phyloP scores from a whole-genome alignment of 2,329 filamentous ascomycete species.

The Arthrobotrys conoides region DNA sequence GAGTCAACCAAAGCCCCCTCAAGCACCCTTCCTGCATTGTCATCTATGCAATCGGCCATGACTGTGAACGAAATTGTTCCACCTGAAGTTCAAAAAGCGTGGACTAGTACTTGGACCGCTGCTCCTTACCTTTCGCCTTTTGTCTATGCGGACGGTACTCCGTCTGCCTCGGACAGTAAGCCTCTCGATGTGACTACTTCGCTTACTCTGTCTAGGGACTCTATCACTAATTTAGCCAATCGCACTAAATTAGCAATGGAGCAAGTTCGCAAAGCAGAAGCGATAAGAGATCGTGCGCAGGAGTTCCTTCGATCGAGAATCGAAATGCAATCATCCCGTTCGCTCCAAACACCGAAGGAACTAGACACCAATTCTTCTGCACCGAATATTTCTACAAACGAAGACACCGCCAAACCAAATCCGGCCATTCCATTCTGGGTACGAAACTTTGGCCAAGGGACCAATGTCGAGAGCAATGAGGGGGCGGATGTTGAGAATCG shows the following conservation, averaged over 20 bases:
- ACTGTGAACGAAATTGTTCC: constrained; percentile 43
- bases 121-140: constrained; percentile 34
- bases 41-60: constrained; percentile 32
- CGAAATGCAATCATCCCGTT: constrained; percentile 42
- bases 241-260: constrained; percentile 61
- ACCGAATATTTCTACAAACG: constrained; percentile 12
- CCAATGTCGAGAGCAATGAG: not conserved
- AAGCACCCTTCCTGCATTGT: constrained; percentile 22
- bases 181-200: constrained; percentile 49
- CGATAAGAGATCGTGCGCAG: constrained; percentile 51
- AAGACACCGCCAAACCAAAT: constrained; percentile 9
- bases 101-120: constrained; percentile 49
- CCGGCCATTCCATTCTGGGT: constrained; percentile 49
- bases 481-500: not conserved
- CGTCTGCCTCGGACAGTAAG: constrained; percentile 48
- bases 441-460: constrained; percentile 36
- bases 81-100: constrained; percentile 53
- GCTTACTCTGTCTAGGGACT: constrained; percentile 46
- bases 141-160: constrained; percentile 10
- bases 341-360: constrained; percentile 23
- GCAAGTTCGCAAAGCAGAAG: constrained; percentile 58
- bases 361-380: not conserved
- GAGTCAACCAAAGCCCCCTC: constrained; percentile 18
- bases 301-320: constrained; percentile 48
- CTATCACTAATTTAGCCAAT: constrained; percentile 57